Conservation (phyloP, 108 stramenopile genomes). For the Chaetoceros muelleri region DNA sequence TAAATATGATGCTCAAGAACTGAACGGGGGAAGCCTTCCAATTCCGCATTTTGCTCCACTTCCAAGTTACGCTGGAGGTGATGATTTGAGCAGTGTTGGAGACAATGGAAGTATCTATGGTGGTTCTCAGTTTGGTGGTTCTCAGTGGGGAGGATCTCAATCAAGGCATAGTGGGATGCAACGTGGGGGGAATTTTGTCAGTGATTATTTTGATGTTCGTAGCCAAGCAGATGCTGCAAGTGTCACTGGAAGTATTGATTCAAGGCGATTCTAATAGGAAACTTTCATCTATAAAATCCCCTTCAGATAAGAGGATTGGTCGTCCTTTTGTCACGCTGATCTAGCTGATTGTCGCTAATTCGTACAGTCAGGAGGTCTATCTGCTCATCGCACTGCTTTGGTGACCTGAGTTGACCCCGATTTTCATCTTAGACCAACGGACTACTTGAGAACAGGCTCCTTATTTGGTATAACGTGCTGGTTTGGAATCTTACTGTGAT, state of each 20-base stretch:
- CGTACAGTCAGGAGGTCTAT: too few species aligned
- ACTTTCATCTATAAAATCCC: constrained; percentile 25
- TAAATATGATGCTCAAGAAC: constrained; percentile 30
- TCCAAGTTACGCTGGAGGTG: constrained; percentile 57
- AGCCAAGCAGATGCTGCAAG: constrained; percentile 4
- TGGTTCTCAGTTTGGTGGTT: constrained; percentile 50
- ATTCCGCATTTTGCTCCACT: constrained; percentile 81
- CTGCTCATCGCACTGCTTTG: too few species aligned
- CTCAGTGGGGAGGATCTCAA: constrained; percentile 1
- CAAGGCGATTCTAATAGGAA: constrained; percentile 21
- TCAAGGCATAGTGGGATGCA: not conserved
- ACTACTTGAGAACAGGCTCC: too few species aligned
- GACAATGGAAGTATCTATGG: constrained; percentile 47
- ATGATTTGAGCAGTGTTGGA: constrained; percentile 71
- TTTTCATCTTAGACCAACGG: too few species aligned
- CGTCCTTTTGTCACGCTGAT: too few species aligned
- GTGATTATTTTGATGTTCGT: not conserved
- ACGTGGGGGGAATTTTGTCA: not conserved
- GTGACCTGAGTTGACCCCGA: too few species aligned
- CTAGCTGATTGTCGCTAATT: too few species aligned
- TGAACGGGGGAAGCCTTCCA: constrained; percentile 38
- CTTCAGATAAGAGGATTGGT: too few species aligned
- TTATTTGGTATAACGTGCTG: too few species aligned
- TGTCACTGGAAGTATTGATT: constrained; percentile 32
- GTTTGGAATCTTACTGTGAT: too few species aligned